phyloP scores from a whole-genome alignment of 163 green algal species.

The Scenedesmus sp. region DNA sequence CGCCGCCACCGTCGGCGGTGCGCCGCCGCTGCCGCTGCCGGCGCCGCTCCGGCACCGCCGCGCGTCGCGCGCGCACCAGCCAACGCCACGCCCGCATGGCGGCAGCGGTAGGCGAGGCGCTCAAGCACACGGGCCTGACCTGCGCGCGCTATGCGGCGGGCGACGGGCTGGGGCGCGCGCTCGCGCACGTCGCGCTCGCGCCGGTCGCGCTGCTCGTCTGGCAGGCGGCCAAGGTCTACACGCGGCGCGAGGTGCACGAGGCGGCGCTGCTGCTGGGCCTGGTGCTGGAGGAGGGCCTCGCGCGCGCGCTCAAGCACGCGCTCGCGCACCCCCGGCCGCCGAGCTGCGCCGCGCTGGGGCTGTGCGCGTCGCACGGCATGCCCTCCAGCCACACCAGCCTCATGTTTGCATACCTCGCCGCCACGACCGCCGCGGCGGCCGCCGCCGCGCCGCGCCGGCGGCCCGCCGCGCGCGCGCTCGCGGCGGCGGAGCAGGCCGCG shows the following conservation, averaged over 20 bases:
- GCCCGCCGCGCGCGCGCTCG: neutral
- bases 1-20: no score
- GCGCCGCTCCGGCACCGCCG: no score
- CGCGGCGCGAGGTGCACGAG: constrained; percentile 52
- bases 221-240: constrained; percentile 48
- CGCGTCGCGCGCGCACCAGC: no score
- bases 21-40: no score
- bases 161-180: constrained; percentile 56
- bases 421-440: constrained; percentile 46
- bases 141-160: constrained; percentile 53
- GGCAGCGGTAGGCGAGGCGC: neutral
- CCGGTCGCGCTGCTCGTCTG: constrained; percentile 54
- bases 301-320: constrained; percentile 62
- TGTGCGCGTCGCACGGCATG: constrained; percentile 74
- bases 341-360: constrained; percentile 57
- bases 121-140: constrained; percentile 40
- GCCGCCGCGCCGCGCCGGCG: neutral
- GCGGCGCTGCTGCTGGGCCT: constrained; percentile 54
- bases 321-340: constrained; percentile 59
- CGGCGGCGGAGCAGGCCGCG: constrained; percentile 38
- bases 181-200: constrained; percentile 55
- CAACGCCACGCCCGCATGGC: no score
- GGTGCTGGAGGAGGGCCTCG: constrained; percentile 49
- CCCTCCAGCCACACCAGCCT: constrained; percentile 63
- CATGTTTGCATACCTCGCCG: constrained; percentile 12